phyloP scores from a whole-genome alignment of 768 basidiomycete genomes.

The Porphyrellus cyaneotinctus region DNA sequence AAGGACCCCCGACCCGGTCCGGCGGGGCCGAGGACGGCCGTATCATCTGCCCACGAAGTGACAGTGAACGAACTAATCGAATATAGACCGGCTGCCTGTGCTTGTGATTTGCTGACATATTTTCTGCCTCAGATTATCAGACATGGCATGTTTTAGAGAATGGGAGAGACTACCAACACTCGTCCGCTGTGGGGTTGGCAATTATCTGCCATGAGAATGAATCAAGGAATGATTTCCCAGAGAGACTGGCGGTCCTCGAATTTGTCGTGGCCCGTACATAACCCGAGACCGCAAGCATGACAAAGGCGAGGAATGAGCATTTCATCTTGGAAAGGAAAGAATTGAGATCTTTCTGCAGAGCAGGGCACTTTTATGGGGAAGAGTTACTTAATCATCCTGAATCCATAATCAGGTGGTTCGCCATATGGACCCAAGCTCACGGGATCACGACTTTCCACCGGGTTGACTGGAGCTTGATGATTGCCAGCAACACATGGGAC shows the following conservation, averaged over 20 bases:
- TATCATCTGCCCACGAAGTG: conserved; percentile 31
- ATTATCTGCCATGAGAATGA: conserved; percentile 26
- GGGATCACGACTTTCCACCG: neutral
- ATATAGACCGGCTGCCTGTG: conserved; percentile 52
- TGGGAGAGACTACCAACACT: conserved; percentile 24
- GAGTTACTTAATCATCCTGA: neutral
- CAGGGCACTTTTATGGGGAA: conserved; percentile 9
- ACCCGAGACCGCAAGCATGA: conserved; percentile 6
- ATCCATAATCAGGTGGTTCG: neutral
- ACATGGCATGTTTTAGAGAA: neutral
- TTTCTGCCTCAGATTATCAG: conserved; percentile 26
- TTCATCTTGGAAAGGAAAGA: conserved; percentile 1
- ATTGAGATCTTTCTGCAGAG: too few species aligned
- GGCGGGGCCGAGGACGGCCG: conserved; percentile 26
- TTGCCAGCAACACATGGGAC: neutral
- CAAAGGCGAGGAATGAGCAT: neutral
- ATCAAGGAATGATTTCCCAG: conserved; percentile 49
- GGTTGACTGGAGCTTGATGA: neutral
- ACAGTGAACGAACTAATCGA: conserved; percentile 44
- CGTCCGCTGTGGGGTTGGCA: conserved; percentile 35
- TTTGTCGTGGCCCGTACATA: conserved; percentile 41
- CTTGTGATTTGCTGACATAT: conserved; percentile 46
- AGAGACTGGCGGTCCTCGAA: conserved; percentile 39
- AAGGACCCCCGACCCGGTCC: conserved; percentile 37
- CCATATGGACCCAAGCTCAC: neutral